Evolutionary conservation across 2,329 filamentous ascomycete species (phyloP).

Genomic region (Dothideomycetidae sp.): DNA sequence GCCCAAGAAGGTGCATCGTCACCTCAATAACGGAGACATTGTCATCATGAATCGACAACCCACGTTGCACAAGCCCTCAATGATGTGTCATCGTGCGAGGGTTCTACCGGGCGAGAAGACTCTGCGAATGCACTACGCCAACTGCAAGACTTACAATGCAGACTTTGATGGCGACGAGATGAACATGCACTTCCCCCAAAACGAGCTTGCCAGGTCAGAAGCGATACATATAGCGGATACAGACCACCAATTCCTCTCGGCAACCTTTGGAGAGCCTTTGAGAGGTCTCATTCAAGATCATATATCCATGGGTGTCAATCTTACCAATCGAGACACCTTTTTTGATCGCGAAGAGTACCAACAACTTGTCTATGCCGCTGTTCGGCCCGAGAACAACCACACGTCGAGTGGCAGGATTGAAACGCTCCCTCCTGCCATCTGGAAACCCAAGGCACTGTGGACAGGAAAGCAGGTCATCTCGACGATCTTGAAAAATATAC

Average conservation of each 20-base stretch:
- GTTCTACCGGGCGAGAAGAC: constrained; percentile 92
- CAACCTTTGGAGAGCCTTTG: constrained; percentile 82
- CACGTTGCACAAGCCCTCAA: constrained; percentile 94
- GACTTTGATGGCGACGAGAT: constrained; percentile 99
- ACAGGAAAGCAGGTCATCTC: constrained; percentile 94
- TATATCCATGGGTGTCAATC: constrained; percentile 80
- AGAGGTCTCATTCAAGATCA: constrained; percentile 97
- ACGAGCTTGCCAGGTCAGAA: constrained; percentile 84
- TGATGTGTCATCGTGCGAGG: constrained; percentile 92
- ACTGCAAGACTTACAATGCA: constrained; percentile 98
- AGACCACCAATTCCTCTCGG: constrained; percentile 91
- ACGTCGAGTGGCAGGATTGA: constrained; percentile 71
- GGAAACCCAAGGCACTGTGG: constrained; percentile 73
- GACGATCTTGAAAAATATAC: constrained; percentile 84
- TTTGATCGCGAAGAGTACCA: constrained; percentile 82
- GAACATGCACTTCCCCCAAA: constrained; percentile 99
- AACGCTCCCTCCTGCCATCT: constrained; percentile 63
- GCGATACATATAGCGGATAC: constrained; percentile 89
- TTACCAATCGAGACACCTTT: constrained; percentile 84
- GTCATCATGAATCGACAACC: constrained; percentile 98
- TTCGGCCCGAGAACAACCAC: constrained; percentile 82
- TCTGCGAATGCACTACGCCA: constrained; percentile 98
- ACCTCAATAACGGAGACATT: constrained; percentile 91
- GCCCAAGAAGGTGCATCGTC: constrained; percentile 93
- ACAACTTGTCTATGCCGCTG: constrained; percentile 77